Base-by-base conservation (phyloP, 345 rosid genomes). In the Gossypium turneri region DNA sequence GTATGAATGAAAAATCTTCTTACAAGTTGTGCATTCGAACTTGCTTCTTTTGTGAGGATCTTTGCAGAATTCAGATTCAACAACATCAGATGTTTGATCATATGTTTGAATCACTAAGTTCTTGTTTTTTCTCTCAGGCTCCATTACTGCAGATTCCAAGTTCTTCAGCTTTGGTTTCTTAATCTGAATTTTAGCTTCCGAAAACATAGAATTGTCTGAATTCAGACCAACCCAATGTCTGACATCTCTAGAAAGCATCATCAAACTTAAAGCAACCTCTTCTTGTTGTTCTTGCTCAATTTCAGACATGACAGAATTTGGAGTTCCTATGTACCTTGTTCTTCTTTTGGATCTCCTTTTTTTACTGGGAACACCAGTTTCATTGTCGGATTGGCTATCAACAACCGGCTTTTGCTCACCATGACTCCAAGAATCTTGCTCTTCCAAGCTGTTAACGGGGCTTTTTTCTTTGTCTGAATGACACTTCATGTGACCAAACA, bases 11-110 rank as follows among this genome's bases (percentile, higher is more conserved):
- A 94, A 94, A 7, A 75, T 74, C 85, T 80, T 90, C 87, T 75
- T 83, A 80, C 98, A 91, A 66, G 91, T 82, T n/a, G 81, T 78
- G 73, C 98, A 93, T 84, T 86, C 86, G 56, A 86, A 89, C 68
- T 78, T 86, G 83, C 77, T 80, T 72, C 73, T 80, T 52, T 72
- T 84, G 1, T 64, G 66, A 58, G 75, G 43, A 69, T 66, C 79
- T 73, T 81, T 72, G 67, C 38, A 55, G 52, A 74, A 44, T 77
- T 77, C 74, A 15, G 76, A 65, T 47, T 79, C 79, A 27, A 29
- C 58, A 76, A 24, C 77, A 71, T 76, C 67, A 34, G 41, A 34
- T 5, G 41, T 5, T 34, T 34, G 41, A 34, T 34, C 41, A 34
- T 34, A 34, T 34, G 41, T 34, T 34, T 34, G 41, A 34, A 34